Conservation (phyloP, 176 grass and related monocot species). For the Neostapfia colusana region DNA sequence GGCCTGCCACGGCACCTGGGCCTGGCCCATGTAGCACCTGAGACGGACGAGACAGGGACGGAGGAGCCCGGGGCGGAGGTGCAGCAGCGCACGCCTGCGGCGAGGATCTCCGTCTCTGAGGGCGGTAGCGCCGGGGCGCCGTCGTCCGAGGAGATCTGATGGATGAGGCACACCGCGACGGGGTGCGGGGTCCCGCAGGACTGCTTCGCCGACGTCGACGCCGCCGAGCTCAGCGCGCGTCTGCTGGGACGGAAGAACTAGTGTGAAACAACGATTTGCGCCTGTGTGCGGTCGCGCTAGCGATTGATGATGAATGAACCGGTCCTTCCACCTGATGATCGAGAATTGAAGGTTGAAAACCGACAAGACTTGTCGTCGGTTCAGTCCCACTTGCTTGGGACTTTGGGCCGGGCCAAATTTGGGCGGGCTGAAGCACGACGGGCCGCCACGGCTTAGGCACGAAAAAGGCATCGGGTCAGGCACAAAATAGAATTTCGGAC, state of each 20-base stretch:
- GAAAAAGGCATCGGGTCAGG: too few species aligned
- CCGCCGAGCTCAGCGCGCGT: constrained; percentile 48
- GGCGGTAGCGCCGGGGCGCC: background rate
- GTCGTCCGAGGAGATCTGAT: constrained; percentile 35
- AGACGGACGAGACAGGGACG: too few species aligned
- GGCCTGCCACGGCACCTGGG: too few species aligned
- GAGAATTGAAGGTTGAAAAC: background rate
- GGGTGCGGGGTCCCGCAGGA: constrained; percentile 56
- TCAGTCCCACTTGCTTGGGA: background rate
- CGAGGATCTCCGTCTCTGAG: background rate
- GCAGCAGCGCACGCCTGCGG: background rate
- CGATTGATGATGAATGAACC: background rate
- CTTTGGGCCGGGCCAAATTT: too few species aligned
- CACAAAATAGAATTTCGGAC: too few species aligned
- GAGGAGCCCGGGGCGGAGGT: background rate
- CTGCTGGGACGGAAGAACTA: constrained; percentile 40
- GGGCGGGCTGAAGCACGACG: too few species aligned
- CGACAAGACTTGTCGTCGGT: too few species aligned
- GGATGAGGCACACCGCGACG: constrained; percentile 64
- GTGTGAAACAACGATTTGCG: background rate
- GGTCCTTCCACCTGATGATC: background rate
- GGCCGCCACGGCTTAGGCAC: too few species aligned
- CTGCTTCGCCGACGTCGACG: constrained; percentile 47
- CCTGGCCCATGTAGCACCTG: too few species aligned
- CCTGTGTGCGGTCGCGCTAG: background rate